Conservation (phyloP, 148 eudicot species). For the Vaccinium macrocarpon region DNA sequence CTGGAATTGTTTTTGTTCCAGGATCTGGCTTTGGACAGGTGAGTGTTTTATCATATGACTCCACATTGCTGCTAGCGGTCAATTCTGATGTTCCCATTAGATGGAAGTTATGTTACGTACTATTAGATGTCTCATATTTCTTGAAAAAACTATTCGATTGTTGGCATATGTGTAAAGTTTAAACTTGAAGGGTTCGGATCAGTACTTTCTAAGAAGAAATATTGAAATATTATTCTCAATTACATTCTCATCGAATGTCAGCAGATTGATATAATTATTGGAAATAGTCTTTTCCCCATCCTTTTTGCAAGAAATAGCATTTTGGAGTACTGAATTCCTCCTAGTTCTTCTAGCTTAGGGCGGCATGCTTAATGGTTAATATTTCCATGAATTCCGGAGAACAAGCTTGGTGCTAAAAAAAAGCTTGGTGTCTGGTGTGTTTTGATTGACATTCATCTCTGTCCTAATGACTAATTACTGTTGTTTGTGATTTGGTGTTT, state of each 20-base stretch:
- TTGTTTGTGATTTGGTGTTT: conserved; percentile 10
- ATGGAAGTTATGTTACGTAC: background rate
- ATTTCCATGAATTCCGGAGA: background rate
- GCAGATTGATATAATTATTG: background rate
- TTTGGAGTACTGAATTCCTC: background rate
- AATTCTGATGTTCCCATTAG: background rate
- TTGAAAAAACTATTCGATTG: background rate
- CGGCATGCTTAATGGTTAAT: background rate
- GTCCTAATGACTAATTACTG: background rate
- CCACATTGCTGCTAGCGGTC: background rate
- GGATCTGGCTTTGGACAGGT: conserved; percentile 98
- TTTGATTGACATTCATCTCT: background rate
- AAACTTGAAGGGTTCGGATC: background rate
- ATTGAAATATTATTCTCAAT: background rate
- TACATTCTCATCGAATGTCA: background rate
- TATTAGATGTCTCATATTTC: background rate
- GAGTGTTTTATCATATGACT: conserved; percentile 15
- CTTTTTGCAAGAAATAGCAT: background rate
- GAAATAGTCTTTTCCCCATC: background rate
- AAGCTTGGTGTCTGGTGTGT: background rate
- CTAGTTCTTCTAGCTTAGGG: background rate
- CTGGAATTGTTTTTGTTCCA: conserved; percentile 85
- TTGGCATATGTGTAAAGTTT: background rate
- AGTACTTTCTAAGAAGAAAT: background rate
- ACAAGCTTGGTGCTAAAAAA: too few relatives aligned